These are phyloP conservation scores for Euphrasia arctica DNA, from an alignment of 305 asterid genomes.

Conservation along the genomic window DNA sequence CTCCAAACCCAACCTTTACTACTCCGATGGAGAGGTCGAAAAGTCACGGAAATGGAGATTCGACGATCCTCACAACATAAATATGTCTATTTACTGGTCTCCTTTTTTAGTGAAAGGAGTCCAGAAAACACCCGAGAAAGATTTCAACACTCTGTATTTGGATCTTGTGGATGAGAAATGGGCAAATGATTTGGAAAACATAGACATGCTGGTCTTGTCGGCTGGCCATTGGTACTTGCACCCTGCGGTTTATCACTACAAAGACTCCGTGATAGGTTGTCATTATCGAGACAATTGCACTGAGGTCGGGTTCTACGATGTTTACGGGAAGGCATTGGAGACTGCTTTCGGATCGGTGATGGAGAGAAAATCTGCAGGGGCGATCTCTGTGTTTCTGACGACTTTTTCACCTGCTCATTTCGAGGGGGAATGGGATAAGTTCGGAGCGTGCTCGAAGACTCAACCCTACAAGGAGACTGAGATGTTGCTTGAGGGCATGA, in stretches of 20 bases:
- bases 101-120: constrained; percentile 74
- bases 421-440: constrained; percentile 85
- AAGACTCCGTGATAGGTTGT: constrained; percentile 52
- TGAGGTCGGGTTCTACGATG: constrained; percentile 60
- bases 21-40: constrained; percentile 50
- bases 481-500: constrained; percentile 49
- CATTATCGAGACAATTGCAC: constrained; percentile 49
- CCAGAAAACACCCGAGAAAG: constrained; percentile 37
- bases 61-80: constrained; percentile 41
- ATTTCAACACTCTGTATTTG: constrained; percentile 45
- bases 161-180: constrained; percentile 59
- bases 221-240: constrained; percentile 76
- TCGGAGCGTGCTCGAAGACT: constrained; percentile 66
- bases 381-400: constrained; percentile 38
- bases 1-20: constrained; percentile 48
- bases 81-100: constrained; percentile 72
- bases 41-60: constrained; percentile 69
- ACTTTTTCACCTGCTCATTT: constrained; percentile 80
- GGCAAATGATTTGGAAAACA: constrained; percentile 44
- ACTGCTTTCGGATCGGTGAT: constrained; percentile 43
- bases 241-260: constrained; percentile 42
- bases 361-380: constrained; percentile 23
- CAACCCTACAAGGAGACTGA: constrained; percentile 46
- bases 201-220: constrained; percentile 56
- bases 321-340: constrained; percentile 43